A percentile compares a stretch with the other conserved stretches of the same genome.
Evolutionary conservation across 768 basidiomycete genomes (phyloP).

Genomic region (Lepiota venenata): DNA sequence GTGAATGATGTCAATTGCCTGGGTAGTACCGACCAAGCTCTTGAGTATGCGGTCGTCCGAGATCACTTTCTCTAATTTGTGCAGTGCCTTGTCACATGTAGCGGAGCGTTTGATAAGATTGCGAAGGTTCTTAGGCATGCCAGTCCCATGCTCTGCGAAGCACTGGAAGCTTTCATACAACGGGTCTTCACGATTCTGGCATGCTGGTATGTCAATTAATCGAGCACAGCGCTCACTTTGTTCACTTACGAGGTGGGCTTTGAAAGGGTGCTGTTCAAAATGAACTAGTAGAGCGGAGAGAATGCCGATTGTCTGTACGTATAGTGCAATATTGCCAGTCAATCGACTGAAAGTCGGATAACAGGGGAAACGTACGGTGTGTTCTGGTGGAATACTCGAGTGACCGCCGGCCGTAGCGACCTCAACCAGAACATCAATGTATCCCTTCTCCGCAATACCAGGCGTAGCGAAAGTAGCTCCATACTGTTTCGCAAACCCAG

Average conservation of each 20-base stretch:
- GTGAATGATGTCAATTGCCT: conserved; percentile 71
- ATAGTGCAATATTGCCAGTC: background rate
- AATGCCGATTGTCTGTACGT: conserved; percentile 72
- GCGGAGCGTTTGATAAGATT: conserved; percentile 43
- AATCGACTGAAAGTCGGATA: background rate
- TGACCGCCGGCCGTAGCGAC: conserved; percentile 77
- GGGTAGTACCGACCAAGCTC: conserved; percentile 63
- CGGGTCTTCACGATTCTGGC: conserved; percentile 52
- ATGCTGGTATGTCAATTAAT: background rate
- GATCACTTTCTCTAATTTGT: conserved; percentile 45
- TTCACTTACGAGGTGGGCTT: conserved; percentile 43
- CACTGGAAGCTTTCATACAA: conserved; percentile 64
- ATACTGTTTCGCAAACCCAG: conserved; percentile 45
- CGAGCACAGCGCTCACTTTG: background rate
- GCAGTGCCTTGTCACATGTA: conserved; percentile 48
- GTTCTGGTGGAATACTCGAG: conserved; percentile 77
- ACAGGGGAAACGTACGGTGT: conserved; percentile 51
- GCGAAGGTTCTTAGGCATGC: conserved; percentile 45
- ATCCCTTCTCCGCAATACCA: conserved; percentile 75
- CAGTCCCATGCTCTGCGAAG: conserved; percentile 55
- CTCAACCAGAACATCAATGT: conserved; percentile 57
- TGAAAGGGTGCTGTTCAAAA: conserved; percentile 64
- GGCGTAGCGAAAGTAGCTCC: conserved; percentile 58
- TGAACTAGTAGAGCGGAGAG: conserved; percentile 66
- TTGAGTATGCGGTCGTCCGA: conserved; percentile 35